Base-by-base conservation (phyloP, 371 early-diverging fungal genomes). In the Rhizopus sp. region DNA sequence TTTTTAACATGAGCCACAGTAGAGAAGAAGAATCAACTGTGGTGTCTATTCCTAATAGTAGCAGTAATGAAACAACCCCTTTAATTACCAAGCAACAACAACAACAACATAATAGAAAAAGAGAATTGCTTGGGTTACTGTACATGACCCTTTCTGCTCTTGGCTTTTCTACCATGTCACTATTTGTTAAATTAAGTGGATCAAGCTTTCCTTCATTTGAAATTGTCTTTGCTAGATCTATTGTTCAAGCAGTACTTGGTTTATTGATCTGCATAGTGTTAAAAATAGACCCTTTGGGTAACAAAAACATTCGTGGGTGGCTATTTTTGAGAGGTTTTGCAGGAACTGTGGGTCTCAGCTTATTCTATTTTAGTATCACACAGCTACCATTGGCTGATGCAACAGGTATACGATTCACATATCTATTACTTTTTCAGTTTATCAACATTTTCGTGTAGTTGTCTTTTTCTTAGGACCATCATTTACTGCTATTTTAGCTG, bases 391-490 rank as follows among this genome's bases (percentile, higher is more conserved):
- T 93, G 51, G 85, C 85, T 5, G 93, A 93, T 63, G 89, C 90
- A 29, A 10, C 50, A 10, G 7, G 34, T 32, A 53, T 23, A 23
- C 23, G 31, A 41, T 38, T n/a, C 31, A 29, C 31, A 15, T 10
- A 34, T 13, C 13, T 29, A 7, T 47, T 48, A 42, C 39, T 16
- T 45, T 53, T 41, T 12, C n/a, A 15, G 35, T 15, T 45, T 41
- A 15, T 39, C 17, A 7, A 37, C 13, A 10, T 15, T 52, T 38
- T 44, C 37, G 7, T 55, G 2, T 50, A 78, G 79, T 88, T 7
- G 62, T 92, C 7, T 91, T 92, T 67, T 93, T 91, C 63, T 81
- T 88, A 13, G 86, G 86, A 1, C 92, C 93, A 5, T 80, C 85
- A 6, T 87, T 92, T 55, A 91, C 91, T 2, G 84, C 89, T 8